Conservation (phyloP, 768 basidiomycete species). For the Dictyophora rubrovolvata region DNA sequence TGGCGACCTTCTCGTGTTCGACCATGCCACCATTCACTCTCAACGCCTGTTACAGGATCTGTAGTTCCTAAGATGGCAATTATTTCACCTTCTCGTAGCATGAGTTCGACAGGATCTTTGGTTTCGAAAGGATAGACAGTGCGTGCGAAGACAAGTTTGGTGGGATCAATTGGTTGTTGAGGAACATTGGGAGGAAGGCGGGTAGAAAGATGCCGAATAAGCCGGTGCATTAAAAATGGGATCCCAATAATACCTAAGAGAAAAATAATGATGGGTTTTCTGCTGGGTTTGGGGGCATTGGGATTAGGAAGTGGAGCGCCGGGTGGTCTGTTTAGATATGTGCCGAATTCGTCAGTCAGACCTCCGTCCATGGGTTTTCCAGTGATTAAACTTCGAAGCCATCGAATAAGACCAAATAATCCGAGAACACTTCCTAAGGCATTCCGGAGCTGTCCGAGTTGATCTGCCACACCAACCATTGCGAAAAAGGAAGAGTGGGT, state of each 20-base stretch:
- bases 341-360: conserved; percentile 59
- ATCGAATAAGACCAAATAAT: conserved; percentile 80
- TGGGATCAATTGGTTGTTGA: conserved; percentile 60
- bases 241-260: conserved; percentile 88
- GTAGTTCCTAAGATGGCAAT: conserved; percentile 83
- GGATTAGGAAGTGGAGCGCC: conserved; percentile 23
- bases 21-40: conserved; percentile 90
- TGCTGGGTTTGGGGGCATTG: conserved; percentile 52
- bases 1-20: conserved; percentile 83
- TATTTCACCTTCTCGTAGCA: conserved; percentile 80
- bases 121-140: conserved; percentile 72
- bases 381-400: conserved; percentile 60
- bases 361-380: conserved; percentile 31
- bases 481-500: conserved; percentile 93
- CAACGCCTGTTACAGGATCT: conserved; percentile 53
- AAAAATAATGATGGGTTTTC: conserved; percentile 89
- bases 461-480: conserved; percentile 94
- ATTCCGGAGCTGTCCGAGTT: conserved; percentile 83
- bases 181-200: conserved; percentile 34
- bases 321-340: conserved; percentile 54
- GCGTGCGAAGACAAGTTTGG: conserved; percentile 72
- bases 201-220: conserved; percentile 67
- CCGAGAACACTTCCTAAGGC: conserved; percentile 91
- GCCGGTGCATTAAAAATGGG: conserved; percentile 86
- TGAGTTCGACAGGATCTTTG: conserved; percentile 66